Percentiles rank a stretch among this genome's conserved stretches.
Evolutionary conservation across 768 basidiomycete genomes (phyloP).

Genomic region (Cubamyces lactineus): DNA sequence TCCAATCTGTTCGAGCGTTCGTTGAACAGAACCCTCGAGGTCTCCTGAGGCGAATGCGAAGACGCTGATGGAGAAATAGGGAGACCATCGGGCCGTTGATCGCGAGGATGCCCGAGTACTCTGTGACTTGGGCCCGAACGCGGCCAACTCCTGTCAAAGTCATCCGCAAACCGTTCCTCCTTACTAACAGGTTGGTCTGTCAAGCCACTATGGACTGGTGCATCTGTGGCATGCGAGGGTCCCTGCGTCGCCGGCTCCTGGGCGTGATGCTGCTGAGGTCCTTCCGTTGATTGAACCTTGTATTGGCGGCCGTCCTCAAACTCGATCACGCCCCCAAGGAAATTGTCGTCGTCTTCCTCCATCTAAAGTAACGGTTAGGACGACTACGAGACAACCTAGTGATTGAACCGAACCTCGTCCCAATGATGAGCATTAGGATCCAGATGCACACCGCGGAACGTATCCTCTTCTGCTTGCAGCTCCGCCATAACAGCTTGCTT

Average conservation of each 20-base stretch:
- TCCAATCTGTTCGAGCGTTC: conserved; percentile 91
- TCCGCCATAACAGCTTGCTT: conserved; percentile 76
- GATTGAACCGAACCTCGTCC: conserved; percentile 79
- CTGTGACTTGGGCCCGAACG: conserved; percentile 54
- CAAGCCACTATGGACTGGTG: conserved; percentile 7
- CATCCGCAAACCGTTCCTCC: conserved; percentile 89
- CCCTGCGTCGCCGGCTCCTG: conserved; percentile 22
- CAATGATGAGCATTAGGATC: conserved; percentile 95
- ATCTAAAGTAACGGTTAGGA: conserved; percentile 35
- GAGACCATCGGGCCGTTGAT: conserved; percentile 40
- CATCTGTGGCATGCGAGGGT: not conserved
- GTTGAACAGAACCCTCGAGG: conserved; percentile 88
- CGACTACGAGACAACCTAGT: not conserved
- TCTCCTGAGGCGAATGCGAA: conserved; percentile 54
- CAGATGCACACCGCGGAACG: conserved; percentile 91
- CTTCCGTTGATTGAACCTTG: conserved; percentile 64
- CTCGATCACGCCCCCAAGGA: conserved; percentile 87
- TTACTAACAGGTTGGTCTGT: conserved; percentile 63
- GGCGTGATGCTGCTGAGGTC: conserved; percentile 36
- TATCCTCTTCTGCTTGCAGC: conserved; percentile 82
- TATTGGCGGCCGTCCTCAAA: conserved; percentile 96
- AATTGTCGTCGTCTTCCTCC: conserved; percentile 93
- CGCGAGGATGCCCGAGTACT: conserved; percentile 42
- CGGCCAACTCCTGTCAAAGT: conserved; percentile 98
- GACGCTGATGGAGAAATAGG: conserved; percentile 41